Percentiles rank a stretch among this genome's conserved stretches.
Conservation (phyloP, 441 rosid species). For the Macaranga tanarius region DNA sequence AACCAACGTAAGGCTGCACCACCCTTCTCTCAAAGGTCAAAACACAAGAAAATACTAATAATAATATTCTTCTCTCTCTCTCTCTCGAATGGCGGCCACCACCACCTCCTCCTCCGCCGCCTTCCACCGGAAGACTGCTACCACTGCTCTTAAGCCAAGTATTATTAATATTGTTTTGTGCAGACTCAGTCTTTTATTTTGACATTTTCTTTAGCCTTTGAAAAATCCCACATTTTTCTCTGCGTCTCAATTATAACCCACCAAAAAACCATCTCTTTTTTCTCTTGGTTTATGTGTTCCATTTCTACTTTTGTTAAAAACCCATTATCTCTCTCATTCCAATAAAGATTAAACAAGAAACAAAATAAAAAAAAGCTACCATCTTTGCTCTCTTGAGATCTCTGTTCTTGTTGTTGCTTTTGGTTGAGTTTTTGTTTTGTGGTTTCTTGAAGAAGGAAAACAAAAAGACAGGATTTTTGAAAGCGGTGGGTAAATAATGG, state of each 20-base stretch:
- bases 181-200: slow-evolving; percentile 35
- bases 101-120: not conserved
- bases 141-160: slow-evolving; percentile 15
- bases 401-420: slow-evolving; percentile 18
- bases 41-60: not conserved
- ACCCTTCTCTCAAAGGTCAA: slow-evolving; percentile 15
- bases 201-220: slow-evolving; percentile 22
- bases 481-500: slow-evolving; percentile 44
- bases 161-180: not conserved
- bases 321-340: slow-evolving; percentile 43
- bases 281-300: slow-evolving; percentile 49
- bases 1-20: no score
- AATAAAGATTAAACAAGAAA: slow-evolving; percentile 18
- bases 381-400: slow-evolving; percentile 36
- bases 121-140: not conserved
- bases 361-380: slow-evolving; percentile 23
- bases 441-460: not conserved
- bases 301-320: slow-evolving; percentile 38
- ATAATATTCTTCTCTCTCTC: slow-evolving; percentile 14
- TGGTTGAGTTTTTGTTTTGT: not conserved
- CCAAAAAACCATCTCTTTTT: not conserved
- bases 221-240: slow-evolving; percentile 10
- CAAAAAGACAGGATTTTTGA: no score
- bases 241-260: slow-evolving; percentile 5
- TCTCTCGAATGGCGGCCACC: slow-evolving; percentile 55